phyloP scores from a whole-genome alignment of 2,329 filamentous ascomycete genomes.

The Diaporthe ampelina region DNA sequence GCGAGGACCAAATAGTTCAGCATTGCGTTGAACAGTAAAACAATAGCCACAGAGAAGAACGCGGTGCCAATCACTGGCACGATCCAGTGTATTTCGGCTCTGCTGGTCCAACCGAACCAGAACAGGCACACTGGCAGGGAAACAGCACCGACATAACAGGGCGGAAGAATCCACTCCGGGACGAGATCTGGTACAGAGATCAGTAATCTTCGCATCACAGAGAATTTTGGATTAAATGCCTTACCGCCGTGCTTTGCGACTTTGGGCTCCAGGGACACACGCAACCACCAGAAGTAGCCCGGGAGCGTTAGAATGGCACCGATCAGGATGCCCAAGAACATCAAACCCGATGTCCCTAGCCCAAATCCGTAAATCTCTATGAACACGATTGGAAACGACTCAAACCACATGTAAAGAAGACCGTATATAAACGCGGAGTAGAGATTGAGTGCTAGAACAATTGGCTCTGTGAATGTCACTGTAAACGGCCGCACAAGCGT shows the following conservation, averaged over 20 bases:
- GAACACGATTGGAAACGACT: slow-evolving; percentile 68
- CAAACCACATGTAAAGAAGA: slow-evolving; percentile 65
- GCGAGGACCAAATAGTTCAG: slow-evolving; percentile 41
- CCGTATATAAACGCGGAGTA: slow-evolving; percentile 64
- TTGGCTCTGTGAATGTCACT: slow-evolving; percentile 65
- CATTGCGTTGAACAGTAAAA: slow-evolving; percentile 39
- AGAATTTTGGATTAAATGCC: background rate
- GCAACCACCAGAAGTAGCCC: slow-evolving; percentile 74
- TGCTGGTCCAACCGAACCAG: slow-evolving; percentile 68
- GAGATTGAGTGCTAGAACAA: slow-evolving; percentile 72
- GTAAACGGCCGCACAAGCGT: slow-evolving; percentile 71
- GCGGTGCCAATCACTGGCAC: slow-evolving; percentile 39
- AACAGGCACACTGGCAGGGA: slow-evolving; percentile 68
- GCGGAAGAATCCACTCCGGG: slow-evolving; percentile 76
- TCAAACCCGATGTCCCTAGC: slow-evolving; percentile 60
- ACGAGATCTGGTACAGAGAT: slow-evolving; percentile 53
- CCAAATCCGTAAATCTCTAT: slow-evolving; percentile 63
- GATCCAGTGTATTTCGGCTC: slow-evolving; percentile 39
- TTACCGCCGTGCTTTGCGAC: slow-evolving; percentile 69
- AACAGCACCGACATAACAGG: slow-evolving; percentile 69
- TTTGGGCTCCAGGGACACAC: slow-evolving; percentile 73
- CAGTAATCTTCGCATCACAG: background rate
- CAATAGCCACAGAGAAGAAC: slow-evolving; percentile 39
- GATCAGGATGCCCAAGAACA: slow-evolving; percentile 63
- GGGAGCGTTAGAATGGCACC: slow-evolving; percentile 62